Percentiles rank a stretch among this genome's conserved stretches.
Conservation (phyloP, 2,329 filamentous ascomycete genomes). For the Calonectria crousiana region DNA sequence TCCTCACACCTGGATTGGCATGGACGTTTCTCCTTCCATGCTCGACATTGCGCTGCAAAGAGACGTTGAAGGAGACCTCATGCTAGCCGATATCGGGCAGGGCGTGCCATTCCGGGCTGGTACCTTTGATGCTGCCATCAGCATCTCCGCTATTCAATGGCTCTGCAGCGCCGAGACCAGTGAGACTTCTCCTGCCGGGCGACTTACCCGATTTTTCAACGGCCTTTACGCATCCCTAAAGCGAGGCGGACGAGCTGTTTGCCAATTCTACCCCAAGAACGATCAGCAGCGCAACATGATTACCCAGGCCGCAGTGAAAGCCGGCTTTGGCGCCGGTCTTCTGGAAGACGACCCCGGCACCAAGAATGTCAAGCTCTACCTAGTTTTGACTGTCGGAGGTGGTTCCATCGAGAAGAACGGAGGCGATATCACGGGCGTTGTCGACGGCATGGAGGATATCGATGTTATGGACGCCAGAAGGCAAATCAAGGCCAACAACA, state of each 20-base stretch:
- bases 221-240: slow-evolving; percentile 87
- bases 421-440: slow-evolving; percentile 91
- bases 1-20: slow-evolving; percentile 95
- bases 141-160: slow-evolving; percentile 98
- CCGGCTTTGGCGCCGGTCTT: slow-evolving; percentile 94
- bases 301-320: slow-evolving; percentile 87
- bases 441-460: slow-evolving; percentile 89
- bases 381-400: slow-evolving; percentile 90
- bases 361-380: slow-evolving; percentile 96
- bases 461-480: slow-evolving; percentile 80
- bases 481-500: slow-evolving; percentile 60
- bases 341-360: slow-evolving; percentile 96
- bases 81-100: slow-evolving; percentile 95
- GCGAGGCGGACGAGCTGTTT: slow-evolving; percentile 89
- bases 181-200: slow-evolving; percentile 83
- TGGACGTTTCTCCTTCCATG: slow-evolving; percentile 97
- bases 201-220: slow-evolving; percentile 90
- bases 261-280: slow-evolving; percentile 99
- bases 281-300: slow-evolving; percentile 94
- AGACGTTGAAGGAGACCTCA: slow-evolving; percentile 92
- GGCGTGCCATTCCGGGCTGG: slow-evolving; percentile 94
- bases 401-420: slow-evolving; percentile 61
- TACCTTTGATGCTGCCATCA: slow-evolving; percentile 93
- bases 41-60: slow-evolving; percentile 92
- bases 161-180: slow-evolving; percentile 94